Percentiles rank a stretch among this genome's conserved stretches.
These are phyloP conservation scores for Eucalyptus brandiana DNA, from an alignment of 345 rosid species.

Conservation along the genomic window DNA sequence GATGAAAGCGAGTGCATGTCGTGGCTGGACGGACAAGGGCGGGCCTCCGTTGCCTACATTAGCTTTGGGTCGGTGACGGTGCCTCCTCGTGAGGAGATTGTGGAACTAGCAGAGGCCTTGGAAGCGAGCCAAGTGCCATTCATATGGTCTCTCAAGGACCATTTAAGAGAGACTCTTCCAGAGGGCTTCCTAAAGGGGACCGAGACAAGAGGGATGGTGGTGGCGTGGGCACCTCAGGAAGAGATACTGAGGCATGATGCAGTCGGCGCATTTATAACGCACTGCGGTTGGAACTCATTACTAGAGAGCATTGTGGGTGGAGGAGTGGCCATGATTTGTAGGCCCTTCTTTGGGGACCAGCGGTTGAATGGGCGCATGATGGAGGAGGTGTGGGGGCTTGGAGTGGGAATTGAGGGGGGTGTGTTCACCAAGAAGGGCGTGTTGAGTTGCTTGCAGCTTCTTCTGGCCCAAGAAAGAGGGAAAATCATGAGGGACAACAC, in stretches of 20 bases:
- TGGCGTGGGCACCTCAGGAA: conserved; percentile 25
- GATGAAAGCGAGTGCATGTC: conserved; percentile 6
- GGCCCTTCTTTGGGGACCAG: conserved; percentile 28
- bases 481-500: conserved; percentile 2
- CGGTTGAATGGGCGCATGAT: conserved; percentile 20
- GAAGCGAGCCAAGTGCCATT: conserved; percentile 11
- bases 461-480: conserved; percentile 1
- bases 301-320: conserved; percentile 15
- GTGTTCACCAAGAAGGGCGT: neutral
- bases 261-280: conserved; percentile 16
- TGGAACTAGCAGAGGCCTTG: conserved; percentile 17
- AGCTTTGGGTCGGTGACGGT: conserved; percentile 21
- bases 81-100: conserved; percentile 17
- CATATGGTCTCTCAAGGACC: conserved; percentile 26
- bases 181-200: conserved; percentile 19
- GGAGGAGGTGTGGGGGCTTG: conserved; percentile 12
- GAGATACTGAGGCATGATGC: conserved; percentile 6
- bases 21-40: conserved; percentile 19
- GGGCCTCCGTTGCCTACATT: conserved; percentile 20
- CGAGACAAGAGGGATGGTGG: conserved; percentile 6
- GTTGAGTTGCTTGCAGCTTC: neutral
- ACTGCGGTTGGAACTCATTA: conserved; percentile 26
- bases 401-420: neutral
- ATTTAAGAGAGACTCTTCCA: conserved; percentile 6
- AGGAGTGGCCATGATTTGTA: conserved; percentile 24